A percentile compares a stretch with the other conserved stretches of the same genome.
phyloP scores from a whole-genome alignment of 495 filamentous ascomycete genomes.

The Trichoderma asperelloides region DNA sequence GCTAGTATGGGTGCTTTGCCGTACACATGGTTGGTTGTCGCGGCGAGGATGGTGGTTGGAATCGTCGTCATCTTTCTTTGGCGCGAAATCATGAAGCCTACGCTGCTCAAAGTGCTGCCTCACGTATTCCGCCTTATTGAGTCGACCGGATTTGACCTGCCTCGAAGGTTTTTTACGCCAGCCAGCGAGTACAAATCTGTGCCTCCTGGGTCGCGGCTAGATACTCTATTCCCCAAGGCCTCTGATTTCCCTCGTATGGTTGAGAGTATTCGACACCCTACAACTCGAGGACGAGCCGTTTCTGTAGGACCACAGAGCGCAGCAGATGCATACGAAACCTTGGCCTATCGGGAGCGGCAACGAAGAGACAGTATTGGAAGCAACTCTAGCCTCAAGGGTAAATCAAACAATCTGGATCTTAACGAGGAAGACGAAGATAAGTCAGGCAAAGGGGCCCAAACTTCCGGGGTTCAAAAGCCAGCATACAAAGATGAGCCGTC shows the following conservation, averaged over 20 bases:
- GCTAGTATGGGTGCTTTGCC: conserved; percentile 51
- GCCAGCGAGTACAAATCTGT: conserved; percentile 86
- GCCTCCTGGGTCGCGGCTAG: conserved; percentile 64
- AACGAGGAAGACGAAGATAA: conserved; percentile 13
- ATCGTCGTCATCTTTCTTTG: conserved; percentile 79
- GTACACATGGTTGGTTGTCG: conserved; percentile 52
- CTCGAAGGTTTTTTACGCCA: conserved; percentile 79
- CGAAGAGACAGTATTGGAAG: conserved; percentile 62
- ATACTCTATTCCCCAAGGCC: conserved; percentile 78
- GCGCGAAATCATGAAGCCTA: conserved; percentile 80
- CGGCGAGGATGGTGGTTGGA: conserved; percentile 63
- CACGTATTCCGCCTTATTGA: conserved; percentile 83
- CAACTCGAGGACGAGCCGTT: conserved; percentile 61
- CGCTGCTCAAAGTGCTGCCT: conserved; percentile 65
- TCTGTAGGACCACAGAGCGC: conserved; percentile 91
- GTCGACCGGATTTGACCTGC: conserved; percentile 64
- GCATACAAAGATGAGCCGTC: conserved; percentile 46
- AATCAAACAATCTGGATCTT: conserved; percentile 7
- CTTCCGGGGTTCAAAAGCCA: conserved; percentile 23
- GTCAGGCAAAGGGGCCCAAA: conserved; percentile 18
- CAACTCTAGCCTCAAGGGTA: conserved; percentile 18
- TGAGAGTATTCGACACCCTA: conserved; percentile 67
- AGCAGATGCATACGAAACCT: conserved; percentile 89
- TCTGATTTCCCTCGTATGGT: conserved; percentile 74
- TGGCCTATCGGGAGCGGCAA: conserved; percentile 82